Base-by-base conservation (phyloP, 2,329 filamentous ascomycete genomes). In the Aspergillus phoenicis region DNA sequence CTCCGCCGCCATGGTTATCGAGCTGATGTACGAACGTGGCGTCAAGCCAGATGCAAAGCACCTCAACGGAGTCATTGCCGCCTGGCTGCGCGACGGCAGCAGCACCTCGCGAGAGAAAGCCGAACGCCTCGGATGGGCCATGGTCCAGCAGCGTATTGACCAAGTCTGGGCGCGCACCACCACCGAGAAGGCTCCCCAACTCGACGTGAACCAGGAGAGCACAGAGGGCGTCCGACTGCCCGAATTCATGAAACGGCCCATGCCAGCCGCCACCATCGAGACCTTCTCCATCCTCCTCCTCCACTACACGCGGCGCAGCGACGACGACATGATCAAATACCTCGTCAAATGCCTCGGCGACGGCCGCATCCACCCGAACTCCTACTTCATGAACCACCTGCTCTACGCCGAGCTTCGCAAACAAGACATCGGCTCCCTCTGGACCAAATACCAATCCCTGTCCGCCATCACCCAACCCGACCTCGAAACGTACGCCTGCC, bases 11-110 rank as follows among this genome's bases (percentile, higher is more conserved):
- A 85, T 86, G 62, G 91, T 96, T 8, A 80, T 95, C 28, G 84
- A 89, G 13, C 83, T 93, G 64, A 94, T 96, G 89, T 86, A 88
- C 67, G 81, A 84, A 56, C 86, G 85, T 68, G 87, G 87, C 1
- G 84, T 93, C 36, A 81, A 82, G 60, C 87, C 91, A 2, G 87
- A 90, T 43, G 81, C 90, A 2, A 88, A 90, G 55, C 91, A 96
- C 66, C 82, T 95, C 59, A 96, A 97, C 70, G 90, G 91, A 7
- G 82, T 97, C 20, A 86, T 97, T 57, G 90, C 88, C 8, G 91
- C 89, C 1, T 93, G 90, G 84, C 81, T 95, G 55, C 85, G 91
- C 51, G 83, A 86, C 5, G 85, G 85, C 22, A 84, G 79, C 6
- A 78, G 80, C 1, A 77, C 78, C 22, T 79, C 87, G 57, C 76